Conservation (phyloP, 2,329 filamentous ascomycete genomes). For the Hypoxylon sp. region DNA sequence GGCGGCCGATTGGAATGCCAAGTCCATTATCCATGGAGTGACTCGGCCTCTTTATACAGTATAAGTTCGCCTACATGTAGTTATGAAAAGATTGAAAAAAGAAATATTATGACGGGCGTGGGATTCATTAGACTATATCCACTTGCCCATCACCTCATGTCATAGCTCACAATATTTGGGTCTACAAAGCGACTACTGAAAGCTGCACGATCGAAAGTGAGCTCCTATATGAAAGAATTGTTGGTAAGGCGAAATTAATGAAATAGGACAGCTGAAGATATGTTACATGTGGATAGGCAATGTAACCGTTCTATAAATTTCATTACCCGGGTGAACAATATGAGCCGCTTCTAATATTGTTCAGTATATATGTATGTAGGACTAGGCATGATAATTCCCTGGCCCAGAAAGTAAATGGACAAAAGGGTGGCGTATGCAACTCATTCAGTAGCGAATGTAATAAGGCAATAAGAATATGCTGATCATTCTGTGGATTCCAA, state of each 20-base stretch:
- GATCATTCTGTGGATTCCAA: conserved; percentile 1
- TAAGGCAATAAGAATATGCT: not conserved
- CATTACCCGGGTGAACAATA: not conserved
- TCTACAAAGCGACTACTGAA: conserved; percentile 1
- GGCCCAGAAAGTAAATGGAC: not conserved
- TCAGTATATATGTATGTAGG: not conserved
- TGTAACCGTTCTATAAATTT: not conserved
- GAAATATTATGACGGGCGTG: not conserved
- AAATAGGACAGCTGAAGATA: not conserved
- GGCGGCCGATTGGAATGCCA: not conserved
- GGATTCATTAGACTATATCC: not conserved
- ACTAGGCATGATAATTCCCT: not conserved
- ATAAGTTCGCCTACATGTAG: not conserved
- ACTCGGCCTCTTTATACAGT: not conserved
- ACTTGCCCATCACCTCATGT: not conserved
- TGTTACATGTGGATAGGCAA: not conserved
- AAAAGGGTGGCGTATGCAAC: not conserved
- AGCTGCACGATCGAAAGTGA: not conserved
- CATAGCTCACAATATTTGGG: conserved; percentile 2
- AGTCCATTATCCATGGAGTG: not conserved
- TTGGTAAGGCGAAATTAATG: not conserved
- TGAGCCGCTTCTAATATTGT: not conserved
- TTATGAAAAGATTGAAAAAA: not conserved
- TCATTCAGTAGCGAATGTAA: not conserved
- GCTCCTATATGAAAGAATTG: conserved; percentile 2